Base-by-base conservation (phyloP, 148 eudicot species). In the Vaccinium darrowii region DNA sequence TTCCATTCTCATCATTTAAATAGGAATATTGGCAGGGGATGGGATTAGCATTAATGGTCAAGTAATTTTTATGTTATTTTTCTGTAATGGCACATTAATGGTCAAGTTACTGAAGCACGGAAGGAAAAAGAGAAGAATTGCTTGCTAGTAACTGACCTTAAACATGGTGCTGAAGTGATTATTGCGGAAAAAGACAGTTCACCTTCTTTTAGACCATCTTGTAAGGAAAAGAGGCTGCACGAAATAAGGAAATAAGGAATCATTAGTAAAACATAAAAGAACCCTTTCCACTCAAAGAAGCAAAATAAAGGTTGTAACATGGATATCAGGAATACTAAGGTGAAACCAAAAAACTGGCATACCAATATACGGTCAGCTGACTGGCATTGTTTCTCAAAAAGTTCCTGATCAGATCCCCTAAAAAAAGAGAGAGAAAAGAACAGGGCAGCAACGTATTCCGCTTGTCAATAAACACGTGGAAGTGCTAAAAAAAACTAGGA, bases 111-210 rank as follows among this genome's bases (percentile, higher is more conserved):
- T 0, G 39, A 25, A 69, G 13, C 74, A 69, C 2, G 18, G 5
- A 23, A 7, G n/a, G 18, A 69, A 36, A 33, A 36, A 36, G 39
- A 36, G 39, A 36, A 36, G 39, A 36, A 36, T 2, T 51, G 33
- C 11, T 33, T 23, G 12, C 63, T 77, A 53, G 57, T 10, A 27
- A 82, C 86, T 75, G 53, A 96, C 99, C 99, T 96, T 96, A 85
- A 94, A 96, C 98, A 96, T 96, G 72, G 99, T 93, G 89, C 92
- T 93, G 89, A 96, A 96, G 91, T 96, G 99, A 90, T 96, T 96
- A 92, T 96, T 96, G 67, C 98, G 94, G 89, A 96, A 96, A 84
- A 96, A 96, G 58, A 96, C 99, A 94, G 95, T 80, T 93, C 97
- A 14, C 93, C 87, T 76, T 96, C 99, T 73, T 93, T 92, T 49